phyloP scores from a whole-genome alignment of 1,284 basidiomycete species.

The Tilletia horrida region DNA sequence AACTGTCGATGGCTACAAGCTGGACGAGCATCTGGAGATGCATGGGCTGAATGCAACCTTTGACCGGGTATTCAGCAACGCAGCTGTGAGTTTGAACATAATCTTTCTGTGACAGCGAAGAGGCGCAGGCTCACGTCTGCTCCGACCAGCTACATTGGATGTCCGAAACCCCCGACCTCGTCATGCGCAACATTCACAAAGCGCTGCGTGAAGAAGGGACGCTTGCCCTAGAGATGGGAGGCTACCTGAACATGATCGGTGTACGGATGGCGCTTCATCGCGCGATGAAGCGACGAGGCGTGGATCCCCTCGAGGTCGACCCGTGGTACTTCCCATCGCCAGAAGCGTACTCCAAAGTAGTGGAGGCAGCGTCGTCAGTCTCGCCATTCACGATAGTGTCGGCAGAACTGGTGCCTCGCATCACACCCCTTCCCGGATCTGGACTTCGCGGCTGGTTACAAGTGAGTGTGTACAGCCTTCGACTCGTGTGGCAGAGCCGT shows the following conservation, averaged over 20 bases:
- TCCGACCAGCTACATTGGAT: constrained; percentile 25
- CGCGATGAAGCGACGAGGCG: constrained; percentile 14
- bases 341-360: constrained; percentile 18
- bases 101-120: constrained; percentile 30
- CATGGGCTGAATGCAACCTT: constrained; percentile 7
- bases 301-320: constrained; percentile 21
- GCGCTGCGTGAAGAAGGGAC: constrained; percentile 20
- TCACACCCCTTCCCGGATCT: constrained; percentile 21
- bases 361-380: neutral
- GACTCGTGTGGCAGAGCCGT: too few relatives aligned
- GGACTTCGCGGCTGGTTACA: constrained; percentile 21
- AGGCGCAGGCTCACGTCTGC: neutral
- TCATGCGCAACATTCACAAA: constrained; percentile 19
- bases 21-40: neutral
- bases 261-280: constrained; percentile 20
- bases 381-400: constrained; percentile 14
- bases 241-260: constrained; percentile 23
- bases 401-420: constrained; percentile 21
- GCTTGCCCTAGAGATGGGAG: constrained; percentile 23
- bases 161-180: constrained; percentile 17
- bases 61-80: constrained; percentile 36
- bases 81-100: constrained; percentile 18
- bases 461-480: neutral
- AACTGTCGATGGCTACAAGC: constrained; percentile 26
- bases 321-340: constrained; percentile 29